phyloP scores from a whole-genome alignment of 2,329 filamentous ascomycete species.

The Chrysoporthe austroafricana region DNA sequence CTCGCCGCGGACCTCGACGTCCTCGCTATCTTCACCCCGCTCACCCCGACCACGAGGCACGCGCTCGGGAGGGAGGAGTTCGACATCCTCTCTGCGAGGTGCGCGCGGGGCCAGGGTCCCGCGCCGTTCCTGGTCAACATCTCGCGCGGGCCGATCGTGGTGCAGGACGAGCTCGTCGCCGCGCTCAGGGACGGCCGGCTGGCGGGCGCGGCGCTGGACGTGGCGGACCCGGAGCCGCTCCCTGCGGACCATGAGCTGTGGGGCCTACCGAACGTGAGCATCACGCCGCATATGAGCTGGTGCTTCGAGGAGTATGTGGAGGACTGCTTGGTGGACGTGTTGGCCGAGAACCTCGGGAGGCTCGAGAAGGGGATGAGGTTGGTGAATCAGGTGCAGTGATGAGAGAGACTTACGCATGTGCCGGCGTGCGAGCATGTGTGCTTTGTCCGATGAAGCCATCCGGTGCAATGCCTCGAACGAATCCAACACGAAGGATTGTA shows the following conservation, averaged over 20 bases:
- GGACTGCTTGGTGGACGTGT: constrained; percentile 3
- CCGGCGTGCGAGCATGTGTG: too few species aligned
- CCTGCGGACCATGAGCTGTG: constrained; percentile 18
- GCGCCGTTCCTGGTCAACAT: constrained; percentile 17
- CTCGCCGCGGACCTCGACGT: constrained; percentile 13
- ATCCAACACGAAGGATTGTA: too few species aligned
- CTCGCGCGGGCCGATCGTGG: constrained; percentile 15
- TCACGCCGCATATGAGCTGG: constrained; percentile 23
- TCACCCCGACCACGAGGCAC: background rate
- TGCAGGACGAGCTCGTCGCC: constrained; percentile 17
- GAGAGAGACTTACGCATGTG: too few species aligned
- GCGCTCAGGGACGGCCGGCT: constrained; percentile 22
- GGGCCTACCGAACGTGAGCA: constrained; percentile 16
- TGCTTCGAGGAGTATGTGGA: constrained; percentile 16
- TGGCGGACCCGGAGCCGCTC: constrained; percentile 20
- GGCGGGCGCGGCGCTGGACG: constrained; percentile 13
- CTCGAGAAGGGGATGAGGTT: constrained; percentile 5
- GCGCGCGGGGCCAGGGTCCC: background rate
- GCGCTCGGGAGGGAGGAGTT: constrained; percentile 11
- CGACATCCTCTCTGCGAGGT: constrained; percentile 6
- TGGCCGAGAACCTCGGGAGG: constrained; percentile 18
- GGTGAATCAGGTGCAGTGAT: constrained; percentile 19
- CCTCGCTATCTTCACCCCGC: constrained; percentile 19
- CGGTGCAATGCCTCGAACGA: too few species aligned
- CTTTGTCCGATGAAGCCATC: too few species aligned